phyloP scores from a whole-genome alignment of 2,329 filamentous ascomycete genomes.

The Rachicladosporium sp. region DNA sequence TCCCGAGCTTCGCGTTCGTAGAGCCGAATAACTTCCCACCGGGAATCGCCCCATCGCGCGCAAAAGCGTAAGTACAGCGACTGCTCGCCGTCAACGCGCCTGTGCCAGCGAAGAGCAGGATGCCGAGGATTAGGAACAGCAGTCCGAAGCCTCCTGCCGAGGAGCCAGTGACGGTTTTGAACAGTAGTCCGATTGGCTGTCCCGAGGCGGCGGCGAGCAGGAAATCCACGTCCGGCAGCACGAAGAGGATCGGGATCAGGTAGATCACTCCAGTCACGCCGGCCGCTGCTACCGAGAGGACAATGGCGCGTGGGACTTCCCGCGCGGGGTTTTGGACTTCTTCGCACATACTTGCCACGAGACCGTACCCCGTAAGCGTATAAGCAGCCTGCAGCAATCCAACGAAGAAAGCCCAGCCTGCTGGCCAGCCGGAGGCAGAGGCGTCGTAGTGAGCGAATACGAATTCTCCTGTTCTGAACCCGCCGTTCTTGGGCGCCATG shows the following conservation, averaged over 20 bases:
- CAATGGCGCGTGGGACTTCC: conserved; percentile 60
- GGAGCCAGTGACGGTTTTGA: conserved; percentile 64
- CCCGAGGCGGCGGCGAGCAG: conserved; percentile 56
- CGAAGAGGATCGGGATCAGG: conserved; percentile 63
- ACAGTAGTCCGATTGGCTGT: conserved; percentile 64
- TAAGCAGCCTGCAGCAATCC: conserved; percentile 55
- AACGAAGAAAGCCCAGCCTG: conserved; percentile 61
- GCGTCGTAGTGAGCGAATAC: conserved; percentile 60
- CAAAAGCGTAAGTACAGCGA: conserved; percentile 60
- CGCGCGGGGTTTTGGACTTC: conserved; percentile 57
- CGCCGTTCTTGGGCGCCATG: conserved; percentile 39
- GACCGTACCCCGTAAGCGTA: conserved; percentile 53
- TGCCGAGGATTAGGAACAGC: conserved; percentile 63
- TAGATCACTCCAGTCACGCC: conserved; percentile 55
- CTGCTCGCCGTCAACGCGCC: conserved; percentile 63
- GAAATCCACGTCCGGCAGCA: conserved; percentile 53
- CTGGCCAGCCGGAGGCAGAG: conserved; percentile 51
- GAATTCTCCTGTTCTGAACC: conserved; percentile 46
- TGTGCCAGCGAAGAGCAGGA: conserved; percentile 64
- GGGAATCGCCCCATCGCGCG: conserved; percentile 57
- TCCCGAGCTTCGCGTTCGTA: conserved; percentile 53
- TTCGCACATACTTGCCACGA: conserved; percentile 62
- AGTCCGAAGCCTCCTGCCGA: conserved; percentile 56
- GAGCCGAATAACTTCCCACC: conserved; percentile 23
- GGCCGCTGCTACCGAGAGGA: conserved; percentile 54